phyloP scores from a whole-genome alignment of 345 rosid species.

The Hypericum perforatum region DNA sequence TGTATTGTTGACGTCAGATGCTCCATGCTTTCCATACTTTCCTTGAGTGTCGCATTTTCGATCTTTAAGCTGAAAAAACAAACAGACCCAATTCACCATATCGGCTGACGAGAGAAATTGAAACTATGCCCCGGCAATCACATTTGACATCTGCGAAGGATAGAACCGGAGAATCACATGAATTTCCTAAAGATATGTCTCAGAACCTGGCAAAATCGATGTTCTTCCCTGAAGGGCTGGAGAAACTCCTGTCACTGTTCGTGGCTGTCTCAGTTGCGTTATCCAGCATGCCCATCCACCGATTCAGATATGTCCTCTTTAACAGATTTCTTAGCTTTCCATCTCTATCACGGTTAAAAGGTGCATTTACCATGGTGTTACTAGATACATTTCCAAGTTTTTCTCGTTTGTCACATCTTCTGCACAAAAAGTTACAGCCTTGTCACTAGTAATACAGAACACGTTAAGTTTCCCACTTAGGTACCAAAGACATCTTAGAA shows the following conservation, averaged over 20 bases:
- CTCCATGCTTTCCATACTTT: constrained; percentile 75
- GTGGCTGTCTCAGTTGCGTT: constrained; percentile 31
- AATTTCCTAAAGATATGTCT: not conserved
- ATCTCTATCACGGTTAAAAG: constrained; percentile 37
- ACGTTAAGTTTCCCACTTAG: too few species aligned
- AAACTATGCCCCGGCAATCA: too few species aligned
- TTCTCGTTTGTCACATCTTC: constrained; percentile 39
- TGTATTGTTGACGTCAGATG: constrained; percentile 66
- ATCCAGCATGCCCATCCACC: constrained; percentile 55
- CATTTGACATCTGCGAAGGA: too few species aligned
- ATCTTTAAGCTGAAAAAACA: constrained; percentile 56
- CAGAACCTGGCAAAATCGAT: constrained; percentile 73
- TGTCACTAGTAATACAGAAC: not conserved
- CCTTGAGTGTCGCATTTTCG: constrained; percentile 83
- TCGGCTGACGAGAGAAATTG: too few species aligned
- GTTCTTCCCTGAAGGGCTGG: constrained; percentile 23
- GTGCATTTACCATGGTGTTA: constrained; percentile 27
- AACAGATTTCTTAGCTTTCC: constrained; percentile 69
- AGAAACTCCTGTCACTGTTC: constrained; percentile 29
- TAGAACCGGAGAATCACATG: too few species aligned
- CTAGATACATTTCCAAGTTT: constrained; percentile 29
- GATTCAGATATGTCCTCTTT: constrained; percentile 72
- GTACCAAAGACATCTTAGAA: too few species aligned
- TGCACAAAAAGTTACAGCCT: constrained; percentile 11
- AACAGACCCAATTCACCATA: not conserved